Percentiles rank a stretch among this genome's conserved stretches.
Conservation (phyloP, 768 basidiomycete genomes). For the Panaeolus papilionaceus region DNA sequence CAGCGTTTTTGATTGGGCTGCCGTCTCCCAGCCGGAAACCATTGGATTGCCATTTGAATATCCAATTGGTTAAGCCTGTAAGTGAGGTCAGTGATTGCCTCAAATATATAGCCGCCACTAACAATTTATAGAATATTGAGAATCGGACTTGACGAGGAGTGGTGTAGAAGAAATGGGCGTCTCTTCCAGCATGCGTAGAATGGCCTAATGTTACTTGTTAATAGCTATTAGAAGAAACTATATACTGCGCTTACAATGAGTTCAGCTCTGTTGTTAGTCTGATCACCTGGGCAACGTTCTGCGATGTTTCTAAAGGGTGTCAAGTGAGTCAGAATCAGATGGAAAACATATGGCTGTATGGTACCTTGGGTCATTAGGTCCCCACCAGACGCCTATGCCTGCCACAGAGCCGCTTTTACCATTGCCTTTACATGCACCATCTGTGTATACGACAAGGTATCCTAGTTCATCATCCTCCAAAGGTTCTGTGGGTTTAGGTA, state of each 20-base stretch:
- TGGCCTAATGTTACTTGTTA: constrained; percentile 59
- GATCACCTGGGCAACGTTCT: constrained; percentile 82
- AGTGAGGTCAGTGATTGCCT: constrained; percentile 9
- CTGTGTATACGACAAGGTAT: constrained; percentile 74
- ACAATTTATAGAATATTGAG: constrained; percentile 86
- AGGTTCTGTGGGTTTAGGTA: neutral
- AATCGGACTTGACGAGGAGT: constrained; percentile 85
- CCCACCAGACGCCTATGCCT: constrained; percentile 94
- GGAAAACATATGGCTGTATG: constrained; percentile 15
- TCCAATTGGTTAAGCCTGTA: constrained; percentile 73
- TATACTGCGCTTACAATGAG: constrained; percentile 63
- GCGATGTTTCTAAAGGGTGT: constrained; percentile 66
- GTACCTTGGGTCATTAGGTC: constrained; percentile 65
- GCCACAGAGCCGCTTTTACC: constrained; percentile 71
- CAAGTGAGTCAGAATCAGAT: constrained; percentile 8
- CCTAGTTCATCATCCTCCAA: constrained; percentile 34
- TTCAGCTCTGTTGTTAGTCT: constrained; percentile 91
- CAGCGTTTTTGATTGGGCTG: constrained; percentile 71
- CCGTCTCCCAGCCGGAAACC: constrained; percentile 55
- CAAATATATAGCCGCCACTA: constrained; percentile 23
- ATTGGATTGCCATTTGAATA: constrained; percentile 67
- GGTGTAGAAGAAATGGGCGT: constrained; percentile 59
- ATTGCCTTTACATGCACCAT: constrained; percentile 89
- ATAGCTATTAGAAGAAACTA: neutral
- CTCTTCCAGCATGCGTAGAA: constrained; percentile 80